Conservation (phyloP, 148 eudicot genomes). For the Hydrangea macrophylla region DNA sequence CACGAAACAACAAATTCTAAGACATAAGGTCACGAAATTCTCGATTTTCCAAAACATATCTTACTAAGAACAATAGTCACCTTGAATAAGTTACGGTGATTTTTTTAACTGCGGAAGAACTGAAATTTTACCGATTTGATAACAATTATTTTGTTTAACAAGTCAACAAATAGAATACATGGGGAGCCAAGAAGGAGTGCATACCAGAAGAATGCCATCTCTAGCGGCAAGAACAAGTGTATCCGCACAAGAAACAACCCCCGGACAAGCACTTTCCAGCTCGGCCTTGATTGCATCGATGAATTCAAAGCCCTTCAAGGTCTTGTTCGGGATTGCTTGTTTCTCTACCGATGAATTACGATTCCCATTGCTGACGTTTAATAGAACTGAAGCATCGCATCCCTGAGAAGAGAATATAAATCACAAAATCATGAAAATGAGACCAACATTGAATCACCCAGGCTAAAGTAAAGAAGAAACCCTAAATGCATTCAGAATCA, state of each 20-base stretch:
- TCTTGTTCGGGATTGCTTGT: slow-evolving; percentile 10
- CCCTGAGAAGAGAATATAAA: slow-evolving; percentile 10
- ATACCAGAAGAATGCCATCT: slow-evolving; percentile 19
- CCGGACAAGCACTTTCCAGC: slow-evolving; percentile 16
- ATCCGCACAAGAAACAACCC: slow-evolving; percentile 20
- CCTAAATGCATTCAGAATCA: neutral
- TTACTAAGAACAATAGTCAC: too few species aligned
- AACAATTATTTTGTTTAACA: neutral
- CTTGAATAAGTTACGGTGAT: neutral
- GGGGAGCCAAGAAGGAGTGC: neutral
- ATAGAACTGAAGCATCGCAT: slow-evolving; percentile 18
- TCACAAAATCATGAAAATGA: neutral
- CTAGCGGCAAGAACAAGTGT: slow-evolving; percentile 21
- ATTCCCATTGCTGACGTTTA: neutral
- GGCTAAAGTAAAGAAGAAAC: neutral
- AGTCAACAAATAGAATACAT: neutral
- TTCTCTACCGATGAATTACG: neutral
- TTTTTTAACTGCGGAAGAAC: neutral
- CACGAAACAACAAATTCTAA: too few species aligned
- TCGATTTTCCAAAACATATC: too few species aligned
- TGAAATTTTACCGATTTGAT: neutral
- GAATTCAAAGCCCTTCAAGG: slow-evolving; percentile 15
- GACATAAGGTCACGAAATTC: too few species aligned
- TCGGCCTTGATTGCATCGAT: slow-evolving; percentile 17
- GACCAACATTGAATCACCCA: neutral